Base-by-base conservation (phyloP, 345 rosid genomes). In the Xanthoceras sorbifolium region DNA sequence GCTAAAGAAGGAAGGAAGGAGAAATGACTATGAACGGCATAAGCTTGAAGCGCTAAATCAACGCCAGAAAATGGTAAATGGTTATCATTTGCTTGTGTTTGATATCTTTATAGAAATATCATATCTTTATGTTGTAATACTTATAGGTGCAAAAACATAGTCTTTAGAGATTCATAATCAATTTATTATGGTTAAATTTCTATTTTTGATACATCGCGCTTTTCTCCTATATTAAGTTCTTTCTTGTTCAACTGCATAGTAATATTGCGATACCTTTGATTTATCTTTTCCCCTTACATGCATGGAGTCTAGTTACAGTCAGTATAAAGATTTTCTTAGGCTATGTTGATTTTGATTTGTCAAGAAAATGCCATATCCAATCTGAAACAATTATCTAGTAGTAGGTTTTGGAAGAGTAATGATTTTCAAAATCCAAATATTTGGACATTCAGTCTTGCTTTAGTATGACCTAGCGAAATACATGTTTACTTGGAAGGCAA, bases 1-100 rank as follows among this genome's bases (percentile, higher is more conserved):
- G 97, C 87, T 92, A 54, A 87, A 83, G 81, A 90, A 89, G 80
- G 95, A 90, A 69, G 89, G 91, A 69, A 89, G 97, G 74, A 89
- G 89, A 81, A 90, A 88, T 74, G 97, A 92, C 67, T 87, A 87
- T 77, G 97, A 88, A 86, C 85, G 92, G 61, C 88, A 88, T 78
- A 92, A 92, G 80, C 89, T 92, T 68, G 89, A 92, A 86, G 82
- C 91, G 25, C 79, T 89, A 70, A 92, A 90, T 80, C 92, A 82
- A 80, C 91, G 92, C 46, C 97, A 92, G 79, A 92, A 87, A 84
- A 77, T 88, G 97, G 97, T 88, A 82, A 78, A 71, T 17, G 29
- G 14, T 65, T 12, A n/a, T 50, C 0, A 32, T 25, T 26, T 25
- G n/a, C 55, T 59, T 62, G 28, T 55, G 20, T n/a, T 74, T 70